Evolutionary conservation across 2,329 filamentous ascomycete species (phyloP).

Genomic region (Mycosphaerella sp.): DNA sequence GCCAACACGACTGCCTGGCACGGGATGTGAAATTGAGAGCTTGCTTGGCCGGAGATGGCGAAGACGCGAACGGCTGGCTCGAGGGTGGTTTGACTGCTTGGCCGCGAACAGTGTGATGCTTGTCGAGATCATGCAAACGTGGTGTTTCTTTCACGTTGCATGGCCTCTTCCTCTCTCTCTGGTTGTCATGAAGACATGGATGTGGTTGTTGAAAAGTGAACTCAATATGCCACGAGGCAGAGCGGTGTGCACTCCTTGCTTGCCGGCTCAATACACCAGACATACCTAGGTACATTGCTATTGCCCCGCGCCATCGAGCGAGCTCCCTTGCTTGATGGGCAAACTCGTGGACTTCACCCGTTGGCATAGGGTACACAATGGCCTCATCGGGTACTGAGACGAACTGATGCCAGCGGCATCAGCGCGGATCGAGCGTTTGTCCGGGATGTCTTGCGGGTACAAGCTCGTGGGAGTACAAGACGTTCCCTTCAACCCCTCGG

Average conservation of each 20-base stretch:
- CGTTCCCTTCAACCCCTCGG: background rate
- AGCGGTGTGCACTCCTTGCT: conserved; percentile 5
- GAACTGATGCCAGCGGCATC: background rate
- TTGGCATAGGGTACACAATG: background rate
- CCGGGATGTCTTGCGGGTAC: background rate
- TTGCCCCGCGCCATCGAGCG: background rate
- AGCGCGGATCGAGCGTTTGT: background rate
- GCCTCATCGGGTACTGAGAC: conserved; percentile 3
- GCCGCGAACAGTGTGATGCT: no score
- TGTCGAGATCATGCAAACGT: no score
- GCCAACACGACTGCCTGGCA: no score
- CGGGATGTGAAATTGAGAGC: no score
- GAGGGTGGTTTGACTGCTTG: no score
- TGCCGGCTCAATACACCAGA: background rate
- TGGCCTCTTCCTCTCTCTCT: no score
- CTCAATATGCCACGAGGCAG: background rate
- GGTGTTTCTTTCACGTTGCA: no score
- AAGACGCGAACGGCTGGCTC: no score
- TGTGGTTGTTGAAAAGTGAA: background rate
- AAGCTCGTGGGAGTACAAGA: background rate
- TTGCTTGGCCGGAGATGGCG: no score
- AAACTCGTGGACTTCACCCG: background rate
- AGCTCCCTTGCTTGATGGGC: conserved; percentile 2
- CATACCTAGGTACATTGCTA: conserved; percentile 1
- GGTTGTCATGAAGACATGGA: background rate